Evolutionary conservation across 768 basidiomycete genomes (phyloP), one percentile per base, ranked within the genome.

Genomic region (Kwoniella bestiolae): DNA sequence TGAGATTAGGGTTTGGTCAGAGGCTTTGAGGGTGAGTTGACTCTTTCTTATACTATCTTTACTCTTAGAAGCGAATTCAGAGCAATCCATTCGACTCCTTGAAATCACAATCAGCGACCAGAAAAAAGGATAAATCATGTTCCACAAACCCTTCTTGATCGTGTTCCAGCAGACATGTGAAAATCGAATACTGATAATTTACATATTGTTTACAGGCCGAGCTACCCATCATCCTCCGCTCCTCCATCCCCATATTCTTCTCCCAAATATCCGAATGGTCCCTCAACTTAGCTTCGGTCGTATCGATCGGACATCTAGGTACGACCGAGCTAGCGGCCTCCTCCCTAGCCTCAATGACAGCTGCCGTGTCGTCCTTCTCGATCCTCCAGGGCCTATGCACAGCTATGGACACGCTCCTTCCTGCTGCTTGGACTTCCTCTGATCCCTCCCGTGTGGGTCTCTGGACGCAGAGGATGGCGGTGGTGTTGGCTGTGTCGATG

Each of bases 361-460:
- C 79, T 11, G 75, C 79, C 1, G 86, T 87, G 12, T 88, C 90
- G 1, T 90, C 87, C 1, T 90, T 89, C 71, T 90, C 88, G 68
- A 88, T 95, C 60, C 83, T 94, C 5, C 89, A 90, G 69, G 92
- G 92, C 21, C 87, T 95, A 60, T 83, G 87, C 7, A 91, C 90
- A 53, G 88, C 92, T 0, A 86, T 99, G 21, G 96, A 99, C 79
- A 94, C 94, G 0, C 86, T 99, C 73, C 87, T 97, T 8, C 95
- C 96, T 0, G 87, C 91, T 41, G 94, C 95, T 16, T 99, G 91
- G 94, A 94, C 96, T 0, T 93, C 92, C 3, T 77, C 88, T 0
- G 87, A 89, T 31, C 95, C 94, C 0, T 82, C 89, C 16, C 84
- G 92, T 11, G 91, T 97, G 11, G 94, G 94, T 6, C 84, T 95